These are phyloP conservation scores for Entomortierella lignicola DNA, from an alignment of 192 early-diverging fungal species.

Conservation along the genomic window DNA sequence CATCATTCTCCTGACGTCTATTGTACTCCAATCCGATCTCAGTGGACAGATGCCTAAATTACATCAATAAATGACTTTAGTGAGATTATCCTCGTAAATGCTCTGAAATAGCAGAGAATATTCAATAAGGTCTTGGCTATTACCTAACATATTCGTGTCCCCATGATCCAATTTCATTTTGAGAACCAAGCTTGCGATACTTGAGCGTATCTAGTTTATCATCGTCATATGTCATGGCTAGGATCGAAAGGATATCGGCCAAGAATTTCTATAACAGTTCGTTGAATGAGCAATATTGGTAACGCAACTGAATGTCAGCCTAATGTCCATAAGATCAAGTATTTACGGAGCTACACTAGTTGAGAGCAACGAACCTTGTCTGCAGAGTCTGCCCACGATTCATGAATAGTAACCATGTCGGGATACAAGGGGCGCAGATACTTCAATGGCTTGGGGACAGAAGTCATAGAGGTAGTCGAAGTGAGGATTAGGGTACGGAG, in stretches of 20 bases:
- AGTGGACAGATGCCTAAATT: slow-evolving; percentile 80
- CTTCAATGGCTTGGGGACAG: slow-evolving; percentile 99
- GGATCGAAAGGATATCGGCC: slow-evolving; percentile 95
- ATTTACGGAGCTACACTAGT: background rate
- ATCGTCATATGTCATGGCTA: slow-evolving; percentile 97
- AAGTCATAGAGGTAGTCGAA: slow-evolving; percentile 97
- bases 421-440: slow-evolving; percentile 90
- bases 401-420: slow-evolving; percentile 74
- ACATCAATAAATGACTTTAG: background rate
- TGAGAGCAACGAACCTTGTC: slow-evolving; percentile 71
- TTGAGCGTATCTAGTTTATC: slow-evolving; percentile 85
- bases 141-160: slow-evolving; percentile 99
- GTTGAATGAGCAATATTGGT: background rate
- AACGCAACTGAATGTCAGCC: too few relatives aligned
- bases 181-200: slow-evolving; percentile 89
- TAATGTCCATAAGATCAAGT: background rate
- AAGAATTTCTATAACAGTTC: slow-evolving; percentile 70
- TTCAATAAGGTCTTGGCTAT: background rate
- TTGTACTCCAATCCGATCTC: slow-evolving; percentile 92
- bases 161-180: slow-evolving; percentile 86
- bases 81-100: background rate
- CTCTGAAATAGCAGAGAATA: background rate
- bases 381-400: slow-evolving; percentile 76
- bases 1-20: slow-evolving; percentile 70
- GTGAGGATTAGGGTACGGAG: slow-evolving; percentile 92